Evolutionary conservation across 805 yeast genomes (phyloP).

Genomic region (Nakazawaea siamensis): DNA sequence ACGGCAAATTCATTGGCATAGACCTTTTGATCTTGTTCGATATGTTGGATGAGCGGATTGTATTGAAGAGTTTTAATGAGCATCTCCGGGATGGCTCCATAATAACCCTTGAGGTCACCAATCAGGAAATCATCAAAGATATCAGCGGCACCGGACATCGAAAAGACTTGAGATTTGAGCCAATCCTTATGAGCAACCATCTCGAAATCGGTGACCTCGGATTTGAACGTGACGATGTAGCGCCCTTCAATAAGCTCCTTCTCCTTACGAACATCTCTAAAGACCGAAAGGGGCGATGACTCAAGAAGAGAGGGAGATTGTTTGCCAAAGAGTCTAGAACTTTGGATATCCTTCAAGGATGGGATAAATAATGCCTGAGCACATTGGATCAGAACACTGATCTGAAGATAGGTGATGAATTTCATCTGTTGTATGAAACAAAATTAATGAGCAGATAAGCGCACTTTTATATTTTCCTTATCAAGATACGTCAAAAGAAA

Average conservation of each 20-base stretch:
- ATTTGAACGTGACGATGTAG: constrained; percentile 7
- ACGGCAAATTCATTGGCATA: constrained; percentile 37
- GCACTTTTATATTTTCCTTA: constrained; percentile 1
- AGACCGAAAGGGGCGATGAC: too few species aligned
- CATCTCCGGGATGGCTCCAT: constrained; percentile 2
- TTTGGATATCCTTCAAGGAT: too few species aligned
- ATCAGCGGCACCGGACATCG: not conserved
- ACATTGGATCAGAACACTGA: too few species aligned
- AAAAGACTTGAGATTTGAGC: not conserved
- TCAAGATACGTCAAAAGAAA: too few species aligned
- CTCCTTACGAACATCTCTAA: constrained; percentile 1
- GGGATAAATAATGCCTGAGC: too few species aligned
- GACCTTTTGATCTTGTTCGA: constrained; percentile 55
- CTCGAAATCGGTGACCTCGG: not conserved
- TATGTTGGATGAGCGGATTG: constrained; percentile 49
- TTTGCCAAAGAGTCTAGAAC: too few species aligned
- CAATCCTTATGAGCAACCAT: constrained; percentile 4
- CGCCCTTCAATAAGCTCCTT: constrained; percentile 6
- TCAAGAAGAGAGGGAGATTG: too few species aligned
- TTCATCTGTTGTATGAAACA: too few species aligned
- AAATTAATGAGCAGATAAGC: too few species aligned
- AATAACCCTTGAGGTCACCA: constrained; percentile 7
- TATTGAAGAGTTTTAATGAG: constrained; percentile 1
- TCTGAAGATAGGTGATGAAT: too few species aligned
- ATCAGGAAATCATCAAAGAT: constrained; percentile 5